Base-by-base conservation (phyloP, 148 eudicot genomes). In the Fagopyrum homotropicum region DNA sequence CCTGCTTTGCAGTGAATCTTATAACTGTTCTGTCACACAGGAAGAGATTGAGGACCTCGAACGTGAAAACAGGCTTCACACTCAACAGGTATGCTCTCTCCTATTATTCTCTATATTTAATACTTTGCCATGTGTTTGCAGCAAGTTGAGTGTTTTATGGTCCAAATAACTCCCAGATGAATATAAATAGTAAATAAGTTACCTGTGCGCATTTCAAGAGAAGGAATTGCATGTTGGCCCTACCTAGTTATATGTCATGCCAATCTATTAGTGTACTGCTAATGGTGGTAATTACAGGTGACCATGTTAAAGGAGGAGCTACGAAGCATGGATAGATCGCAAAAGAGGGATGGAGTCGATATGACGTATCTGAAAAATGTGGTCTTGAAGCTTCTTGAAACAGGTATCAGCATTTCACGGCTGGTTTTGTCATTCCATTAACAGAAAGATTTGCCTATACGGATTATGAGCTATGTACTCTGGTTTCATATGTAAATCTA, bases 1-100 rank as follows among this genome's bases (percentile, higher is more conserved):
- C 43, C 47, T 40, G 46, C 16, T 43, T 43, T 66, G 19, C 43
- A 35, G 69, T 12, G 71, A 40, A 66, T 66, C 71, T 73, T 75
- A 75, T 84, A 48, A 83, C 77, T 73, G 49, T 52, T 50, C 52
- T 75, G 19, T 30, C 68, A 66, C 82, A 60, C 86, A 94, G 99
- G 99, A 90, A 82, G 99, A 92, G 84, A 84, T 95, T 78, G 99
- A 95, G 81, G 99, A 95, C 86, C 99, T 95, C 81, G 98, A 90
- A 79, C 94, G 84, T 80, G 99, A 95, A 88, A 95, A 90, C 82
- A 92, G 92, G 78, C 97, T 95, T 60, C 99, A 89, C 82, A 85
- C 79, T 78, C 96, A 95, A 83, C 99, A 95, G 91, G 99, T 92
- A 83, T 74, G 56, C 44, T 60, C 55, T 4, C 11, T 63, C 77